Evolutionary conservation across 345 rosid genomes (phyloP), one percentile per base, ranked within the genome.

Genomic region (Corchorus capsularis): DNA sequence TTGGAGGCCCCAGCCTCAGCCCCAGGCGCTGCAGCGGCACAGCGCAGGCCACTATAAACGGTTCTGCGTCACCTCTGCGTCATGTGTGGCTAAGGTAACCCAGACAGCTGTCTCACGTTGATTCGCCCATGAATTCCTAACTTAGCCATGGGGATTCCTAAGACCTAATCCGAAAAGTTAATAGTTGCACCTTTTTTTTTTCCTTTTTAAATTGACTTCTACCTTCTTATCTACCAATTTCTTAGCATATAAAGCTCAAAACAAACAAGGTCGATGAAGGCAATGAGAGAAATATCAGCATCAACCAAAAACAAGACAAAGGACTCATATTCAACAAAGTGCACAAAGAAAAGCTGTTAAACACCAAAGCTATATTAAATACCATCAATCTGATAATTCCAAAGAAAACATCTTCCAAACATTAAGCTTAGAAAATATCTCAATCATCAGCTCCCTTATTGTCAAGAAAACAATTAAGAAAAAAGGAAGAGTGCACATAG

Each of bases 381-480:
- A 68, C 15, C 17, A 2, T 27, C 27, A 69, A 69, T 69, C 15
- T 34, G 46, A 52, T 69, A 69, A 52, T 52, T 34, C 46, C 73
- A 69, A 69, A 43, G 15, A 57, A 43, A 43, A 34, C 75, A 67
- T 71, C 54, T 71, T 71, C 54, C 56, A 75, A 19, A 32, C 43
- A 47, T 55, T 70, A 72, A 37, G 82, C 56, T 69, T 37, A 27
- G 73, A 57, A 70, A 52, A 52, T 46, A 62, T 63, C 75, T 52
- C 59, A 63, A 77, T 47, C 73, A 74, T 71, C 74, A 63, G 64
- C 79, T 83, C 71, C 2, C 73, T 83, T 73, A 80, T 74, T 83
- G 77, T 74, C 71, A 65, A 75, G 78, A 52, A 35, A 75, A 41
- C 11, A 37, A 63, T 20, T 57, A 64, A 69, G 69, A 63, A 27